Evolutionary conservation across 352 stramenopile genomes (phyloP).

Genomic region (Pythium brassicae): DNA sequence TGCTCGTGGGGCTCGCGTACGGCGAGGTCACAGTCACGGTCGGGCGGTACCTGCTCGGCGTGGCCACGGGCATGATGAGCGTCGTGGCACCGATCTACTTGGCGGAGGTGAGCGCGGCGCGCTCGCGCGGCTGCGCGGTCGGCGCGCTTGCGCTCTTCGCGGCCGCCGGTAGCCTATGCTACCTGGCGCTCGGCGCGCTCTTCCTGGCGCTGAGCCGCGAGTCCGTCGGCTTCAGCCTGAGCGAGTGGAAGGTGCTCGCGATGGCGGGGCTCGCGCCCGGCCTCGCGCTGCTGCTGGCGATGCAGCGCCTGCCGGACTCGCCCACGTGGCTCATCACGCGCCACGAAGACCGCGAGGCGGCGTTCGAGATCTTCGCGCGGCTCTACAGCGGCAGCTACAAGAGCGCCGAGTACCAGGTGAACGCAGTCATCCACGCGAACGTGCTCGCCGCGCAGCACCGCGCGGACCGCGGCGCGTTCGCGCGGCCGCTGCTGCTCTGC

Average conservation of each 20-base stretch:
- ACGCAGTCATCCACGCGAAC: slow-evolving; percentile 70
- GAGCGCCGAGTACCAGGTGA: slow-evolving; percentile 61
- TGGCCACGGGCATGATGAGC: slow-evolving; percentile 46
- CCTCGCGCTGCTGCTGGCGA: slow-evolving; percentile 47
- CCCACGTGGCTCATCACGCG: slow-evolving; percentile 72
- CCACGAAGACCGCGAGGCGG: slow-evolving; percentile 64
- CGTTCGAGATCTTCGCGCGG: slow-evolving; percentile 53
- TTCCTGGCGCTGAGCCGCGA: slow-evolving; percentile 61
- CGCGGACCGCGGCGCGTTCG: slow-evolving; percentile 60
- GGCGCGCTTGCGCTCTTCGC: slow-evolving; percentile 36
- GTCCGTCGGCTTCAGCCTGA: slow-evolving; percentile 78
- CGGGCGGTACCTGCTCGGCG: slow-evolving; percentile 59
- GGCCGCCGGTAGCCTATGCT: slow-evolving; percentile 33
- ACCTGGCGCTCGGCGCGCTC: slow-evolving; percentile 48
- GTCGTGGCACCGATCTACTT: slow-evolving; percentile 69
- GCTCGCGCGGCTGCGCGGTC: slow-evolving; percentile 54
- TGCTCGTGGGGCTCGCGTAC: slow-evolving; percentile 61
- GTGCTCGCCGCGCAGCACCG: slow-evolving; percentile 48
- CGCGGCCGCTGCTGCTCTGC: slow-evolving; percentile 60
- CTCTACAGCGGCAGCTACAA: slow-evolving; percentile 49
- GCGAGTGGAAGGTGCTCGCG: slow-evolving; percentile 72
- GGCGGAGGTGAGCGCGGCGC: slow-evolving; percentile 60
- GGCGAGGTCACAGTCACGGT: slow-evolving; percentile 62
- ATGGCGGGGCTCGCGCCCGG: slow-evolving; percentile 45
- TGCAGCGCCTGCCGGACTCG: slow-evolving; percentile 72